Evolutionary conservation across 2,329 filamentous ascomycete genomes (phyloP).

Genomic region (Fusarium pseudoanthophilum): DNA sequence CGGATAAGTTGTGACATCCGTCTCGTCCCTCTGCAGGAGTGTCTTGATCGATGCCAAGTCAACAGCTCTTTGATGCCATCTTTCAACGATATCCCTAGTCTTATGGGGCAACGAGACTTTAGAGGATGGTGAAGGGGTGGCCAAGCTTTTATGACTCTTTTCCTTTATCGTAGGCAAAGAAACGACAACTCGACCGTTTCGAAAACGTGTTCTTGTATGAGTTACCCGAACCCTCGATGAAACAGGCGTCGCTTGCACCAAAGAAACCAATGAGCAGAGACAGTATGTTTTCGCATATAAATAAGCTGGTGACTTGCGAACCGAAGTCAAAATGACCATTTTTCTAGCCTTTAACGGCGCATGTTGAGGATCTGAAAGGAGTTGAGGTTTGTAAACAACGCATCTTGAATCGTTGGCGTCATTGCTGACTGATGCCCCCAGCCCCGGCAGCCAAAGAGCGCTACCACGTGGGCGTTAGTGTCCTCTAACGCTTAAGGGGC

Average conservation of each 20-base stretch:
- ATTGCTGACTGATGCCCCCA: constrained; percentile 2
- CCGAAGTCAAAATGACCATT: constrained; percentile 38
- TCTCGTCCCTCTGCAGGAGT: constrained; percentile 15
- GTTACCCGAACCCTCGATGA: constrained; percentile 24
- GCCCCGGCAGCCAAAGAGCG: background rate
- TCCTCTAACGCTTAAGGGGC: fast-evolving
- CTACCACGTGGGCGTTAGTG: constrained; percentile 9
- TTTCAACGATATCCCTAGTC: background rate
- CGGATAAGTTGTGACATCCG: constrained; percentile 25
- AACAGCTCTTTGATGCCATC: constrained; percentile 32
- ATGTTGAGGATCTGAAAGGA: fast-evolving
- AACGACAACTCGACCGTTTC: background rate
- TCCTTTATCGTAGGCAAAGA: background rate
- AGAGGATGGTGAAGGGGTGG: fast-evolving
- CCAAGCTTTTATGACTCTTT: fast-evolving
- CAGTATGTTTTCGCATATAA: constrained; percentile 40
- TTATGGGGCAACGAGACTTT: background rate
- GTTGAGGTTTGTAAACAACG: background rate
- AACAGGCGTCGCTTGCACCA: constrained; percentile 36
- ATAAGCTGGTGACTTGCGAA: constrained; percentile 41
- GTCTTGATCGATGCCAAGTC: constrained; percentile 32
- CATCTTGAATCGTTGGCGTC: constrained; percentile 2
- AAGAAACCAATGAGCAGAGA: constrained; percentile 35
- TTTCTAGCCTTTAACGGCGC: background rate
- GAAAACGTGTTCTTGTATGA: background rate